These are phyloP conservation scores for Podospora pseudoanserina DNA, from an alignment of 495 filamentous ascomycete genomes.

Conservation along the genomic window DNA sequence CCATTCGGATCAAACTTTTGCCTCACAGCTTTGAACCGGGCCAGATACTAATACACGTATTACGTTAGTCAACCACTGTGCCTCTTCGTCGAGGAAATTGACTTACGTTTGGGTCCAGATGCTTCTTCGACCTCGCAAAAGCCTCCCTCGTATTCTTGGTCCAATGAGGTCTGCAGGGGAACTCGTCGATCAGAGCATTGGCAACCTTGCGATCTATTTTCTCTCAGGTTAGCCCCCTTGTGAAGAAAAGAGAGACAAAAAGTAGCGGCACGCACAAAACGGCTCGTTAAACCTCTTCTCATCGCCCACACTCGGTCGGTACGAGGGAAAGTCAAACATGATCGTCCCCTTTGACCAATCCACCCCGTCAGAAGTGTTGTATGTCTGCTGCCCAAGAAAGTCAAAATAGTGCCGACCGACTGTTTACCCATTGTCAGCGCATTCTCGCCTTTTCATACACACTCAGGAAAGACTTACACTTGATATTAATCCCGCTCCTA, in stretches of 20 bases:
- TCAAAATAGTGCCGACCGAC: conserved; percentile 47
- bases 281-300: conserved; percentile 47
- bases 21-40: conserved; percentile 39
- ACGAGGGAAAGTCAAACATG: conserved; percentile 53
- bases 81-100: no score
- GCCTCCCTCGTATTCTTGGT: conserved; percentile 51
- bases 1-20: conserved; percentile 46
- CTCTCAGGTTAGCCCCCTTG: no score
- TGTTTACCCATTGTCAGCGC: neutral
- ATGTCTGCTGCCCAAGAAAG: conserved; percentile 48
- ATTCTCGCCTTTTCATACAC: neutral
- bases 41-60: neutral
- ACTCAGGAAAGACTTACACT: conserved; percentile 26
- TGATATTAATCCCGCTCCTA: conserved; percentile 52
- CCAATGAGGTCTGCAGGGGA: conserved; percentile 49
- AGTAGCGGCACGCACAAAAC: conserved; percentile 38
- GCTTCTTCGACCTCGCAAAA: conserved; percentile 41
- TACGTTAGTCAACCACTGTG: no score
- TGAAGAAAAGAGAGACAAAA: no score
- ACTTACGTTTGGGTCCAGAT: conserved; percentile 39
- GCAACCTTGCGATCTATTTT: conserved; percentile 32
- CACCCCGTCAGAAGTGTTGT: conserved; percentile 41
- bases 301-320: conserved; percentile 43
- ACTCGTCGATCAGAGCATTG: conserved; percentile 46
- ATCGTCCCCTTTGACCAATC: conserved; percentile 50